Base-by-base conservation (phyloP, 805 yeast species). In the Phaffomyces antillensis region DNA sequence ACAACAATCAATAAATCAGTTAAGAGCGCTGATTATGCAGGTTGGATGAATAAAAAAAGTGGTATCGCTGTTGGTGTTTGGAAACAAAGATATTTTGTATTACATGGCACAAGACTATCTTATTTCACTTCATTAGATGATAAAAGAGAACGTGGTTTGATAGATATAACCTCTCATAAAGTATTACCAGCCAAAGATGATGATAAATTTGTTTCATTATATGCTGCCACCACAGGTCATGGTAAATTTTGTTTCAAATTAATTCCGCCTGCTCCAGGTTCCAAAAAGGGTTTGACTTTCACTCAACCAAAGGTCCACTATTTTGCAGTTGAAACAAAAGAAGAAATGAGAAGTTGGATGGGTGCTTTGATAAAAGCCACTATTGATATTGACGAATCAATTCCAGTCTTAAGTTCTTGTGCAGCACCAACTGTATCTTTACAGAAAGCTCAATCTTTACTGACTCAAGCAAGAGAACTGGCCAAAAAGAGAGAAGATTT, bases 181-280 rank as follows among this genome's bases (percentile, higher is more conserved):
- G 98, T 91, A 1, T 68, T 88, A 24, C 95, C 96, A 1, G 82
- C 86, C 0, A 73, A 71, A 47, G 90, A 83, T 47, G 95, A 87
- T 54, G 97, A 90, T 65, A 86, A 84, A 60, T 72, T 86, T 44
- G 81, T 87, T 34, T 86, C 96, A 0, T 66, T 91, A 39, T 86
- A 86, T 63, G 97, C 98, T 0, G 93, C 96, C 0, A 81, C 91
- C 30, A 84, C 96, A 4, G 96, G 97, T 9, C 83, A 86, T 37
- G 98, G 98, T n/a, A 74, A 95, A 36, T 86, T 79, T 60, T 88
- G 96, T 58, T 91, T 93, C 71, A 90, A 90, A 63, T 63, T 93
- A 12, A 79, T 90, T 4, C 99, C 99, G 10, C 99, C 99, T 0
- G 96, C 95, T 2, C 98, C 98, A 0, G 99, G 99, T 0, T 86